Conservation (phyloP, 192 early-diverging fungal species). For the Podila epigama region DNA sequence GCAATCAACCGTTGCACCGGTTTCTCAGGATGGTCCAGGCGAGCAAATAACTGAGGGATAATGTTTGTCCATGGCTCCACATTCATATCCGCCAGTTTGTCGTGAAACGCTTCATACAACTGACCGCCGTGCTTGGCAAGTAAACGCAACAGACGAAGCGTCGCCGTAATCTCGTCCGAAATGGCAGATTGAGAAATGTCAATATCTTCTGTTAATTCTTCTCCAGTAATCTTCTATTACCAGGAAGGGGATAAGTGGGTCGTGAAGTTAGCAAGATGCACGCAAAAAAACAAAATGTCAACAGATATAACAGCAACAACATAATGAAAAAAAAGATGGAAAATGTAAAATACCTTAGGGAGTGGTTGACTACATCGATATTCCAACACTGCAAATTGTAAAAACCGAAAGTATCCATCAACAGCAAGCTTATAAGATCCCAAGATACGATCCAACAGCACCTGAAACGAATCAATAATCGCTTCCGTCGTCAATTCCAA, state of each 20-base stretch:
- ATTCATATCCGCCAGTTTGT: constrained; percentile 48
- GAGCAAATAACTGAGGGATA: constrained; percentile 79
- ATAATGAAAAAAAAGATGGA: not conserved
- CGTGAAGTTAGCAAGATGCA: not conserved
- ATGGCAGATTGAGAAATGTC: constrained; percentile 30
- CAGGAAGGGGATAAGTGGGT: no score
- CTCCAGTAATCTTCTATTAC: constrained; percentile 29
- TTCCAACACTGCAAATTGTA: constrained; percentile 35
- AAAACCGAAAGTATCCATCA: constrained; percentile 38
- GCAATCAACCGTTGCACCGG: constrained; percentile 61
- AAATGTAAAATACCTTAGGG: constrained; percentile 12
- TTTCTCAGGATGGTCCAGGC: constrained; percentile 68
- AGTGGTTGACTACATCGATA: constrained; percentile 24
- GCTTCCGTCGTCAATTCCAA: not conserved
- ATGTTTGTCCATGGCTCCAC: constrained; percentile 68
- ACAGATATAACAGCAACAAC: not conserved
- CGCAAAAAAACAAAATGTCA: no score
- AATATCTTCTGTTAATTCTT: constrained; percentile 14
- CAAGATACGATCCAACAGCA: constrained; percentile 19
- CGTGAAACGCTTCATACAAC: constrained; percentile 53
- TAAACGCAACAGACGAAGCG: constrained; percentile 67
- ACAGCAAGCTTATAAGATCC: constrained; percentile 33
- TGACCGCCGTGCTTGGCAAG: constrained; percentile 67
- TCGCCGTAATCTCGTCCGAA: constrained; percentile 61
- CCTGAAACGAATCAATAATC: constrained; percentile 26